Base-by-base conservation (phyloP, 2,329 filamentous ascomycete genomes). In the Emergomyces africanus region DNA sequence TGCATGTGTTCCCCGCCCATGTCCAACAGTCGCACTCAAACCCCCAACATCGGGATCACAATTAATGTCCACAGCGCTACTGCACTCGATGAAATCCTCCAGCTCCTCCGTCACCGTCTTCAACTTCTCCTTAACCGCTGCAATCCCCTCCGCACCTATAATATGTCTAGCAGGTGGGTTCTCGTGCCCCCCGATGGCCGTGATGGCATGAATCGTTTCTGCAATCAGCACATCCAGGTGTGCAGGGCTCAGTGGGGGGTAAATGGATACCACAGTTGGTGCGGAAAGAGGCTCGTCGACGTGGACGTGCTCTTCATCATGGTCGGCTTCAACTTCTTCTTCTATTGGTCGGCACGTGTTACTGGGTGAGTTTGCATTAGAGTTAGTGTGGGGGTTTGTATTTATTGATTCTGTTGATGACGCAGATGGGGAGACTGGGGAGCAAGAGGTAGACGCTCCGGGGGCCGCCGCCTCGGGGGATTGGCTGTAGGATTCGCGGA, bases 91-190 rank as follows among this genome's bases (percentile, higher is more conserved):
- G 72, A 97, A 97, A 65, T 97, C 94, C 72, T 97, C 94, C 59
- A 97, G 76, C 75, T 97, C 94, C 71, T 97, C 91, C 63, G 90
- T 95, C 2, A 96, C 89, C 1, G 90, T 96, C 77, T 95, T 96
- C 59, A 99, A 77, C 75, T 97, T 97, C 75, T 97, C 94, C 71
- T 92, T 95, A 44, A 97, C 92, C 46, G 88, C 88, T 5, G 84
- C 81, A 14, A 92, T 87, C 0, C 89, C 92, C 72, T 97, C 94
- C 58, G 87, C 84, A 0, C 94, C 92, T 1, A 97, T 91, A 67
- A 97, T 96, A 70, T 97, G 92, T 37, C 94, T 80, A 0, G 90
- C 89, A 0, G 94, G 94, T 1, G 94, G 94, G 71, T 97, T 97
- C 70, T 96, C 91, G 70, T 96, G 91, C 0, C 92, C 94, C 0